phyloP scores from a whole-genome alignment of 2,329 filamentous ascomycete genomes.

The Verticillium dahliae region DNA sequence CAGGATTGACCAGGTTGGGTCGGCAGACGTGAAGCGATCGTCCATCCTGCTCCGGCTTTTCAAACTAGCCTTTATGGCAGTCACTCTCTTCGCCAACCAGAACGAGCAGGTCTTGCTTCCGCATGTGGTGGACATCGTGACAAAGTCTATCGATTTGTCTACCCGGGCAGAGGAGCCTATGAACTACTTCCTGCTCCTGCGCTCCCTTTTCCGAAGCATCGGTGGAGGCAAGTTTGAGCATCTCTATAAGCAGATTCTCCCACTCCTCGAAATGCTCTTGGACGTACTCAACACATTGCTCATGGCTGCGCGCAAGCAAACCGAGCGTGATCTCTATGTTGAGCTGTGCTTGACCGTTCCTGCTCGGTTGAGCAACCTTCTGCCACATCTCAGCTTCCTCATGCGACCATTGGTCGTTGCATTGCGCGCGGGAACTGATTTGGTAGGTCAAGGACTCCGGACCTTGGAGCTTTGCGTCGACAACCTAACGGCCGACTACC shows the following conservation, averaged over 20 bases:
- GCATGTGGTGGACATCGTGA: slow-evolving; percentile 95
- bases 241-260: slow-evolving; percentile 95
- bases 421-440: slow-evolving; percentile 80
- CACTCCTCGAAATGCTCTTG: slow-evolving; percentile 91
- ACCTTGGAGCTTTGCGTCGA: slow-evolving; percentile 96
- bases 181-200: slow-evolving; percentile 93
- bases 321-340: slow-evolving; percentile 91
- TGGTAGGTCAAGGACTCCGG: slow-evolving; percentile 88
- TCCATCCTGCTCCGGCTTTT: slow-evolving; percentile 90
- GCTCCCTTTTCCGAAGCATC: slow-evolving; percentile 92
- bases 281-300: slow-evolving; percentile 95
- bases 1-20: slow-evolving; percentile 89
- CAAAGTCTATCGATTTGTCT: slow-evolving; percentile 92
- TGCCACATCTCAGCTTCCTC: slow-evolving; percentile 91
- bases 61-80: slow-evolving; percentile 98
- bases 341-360: slow-evolving; percentile 95
- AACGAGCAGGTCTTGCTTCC: slow-evolving; percentile 95
- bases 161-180: slow-evolving; percentile 95
- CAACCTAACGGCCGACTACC: slow-evolving; percentile 93
- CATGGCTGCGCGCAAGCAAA: slow-evolving; percentile 80
- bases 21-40: slow-evolving; percentile 83
- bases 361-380: slow-evolving; percentile 83
- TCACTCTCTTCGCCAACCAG: slow-evolving; percentile 87
- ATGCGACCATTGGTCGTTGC: slow-evolving; percentile 98
- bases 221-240: slow-evolving; percentile 96